These are phyloP conservation scores for Globisporangium nunn DNA, from an alignment of 352 stramenopile species.

Conservation along the genomic window DNA sequence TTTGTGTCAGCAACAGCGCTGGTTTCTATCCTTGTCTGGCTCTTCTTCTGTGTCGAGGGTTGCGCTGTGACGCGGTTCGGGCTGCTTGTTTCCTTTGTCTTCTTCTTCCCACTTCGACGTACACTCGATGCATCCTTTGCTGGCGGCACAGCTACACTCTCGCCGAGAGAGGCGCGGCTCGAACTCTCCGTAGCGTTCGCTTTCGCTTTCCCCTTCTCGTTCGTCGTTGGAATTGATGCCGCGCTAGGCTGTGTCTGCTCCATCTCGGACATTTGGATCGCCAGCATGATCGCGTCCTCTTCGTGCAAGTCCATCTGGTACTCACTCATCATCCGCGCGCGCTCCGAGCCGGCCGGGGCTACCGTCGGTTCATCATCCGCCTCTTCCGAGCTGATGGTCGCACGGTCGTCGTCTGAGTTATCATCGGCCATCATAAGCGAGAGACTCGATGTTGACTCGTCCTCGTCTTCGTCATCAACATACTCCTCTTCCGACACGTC, in stretches of 20 bases:
- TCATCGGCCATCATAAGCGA: slow-evolving; percentile 42
- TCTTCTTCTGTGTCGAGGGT: slow-evolving; percentile 4
- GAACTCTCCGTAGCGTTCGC: neutral
- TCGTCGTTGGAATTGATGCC: neutral
- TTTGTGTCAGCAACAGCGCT: neutral
- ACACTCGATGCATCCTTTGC: neutral
- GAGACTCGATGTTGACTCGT: slow-evolving; percentile 18
- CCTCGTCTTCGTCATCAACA: slow-evolving; percentile 27
- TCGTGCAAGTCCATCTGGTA: slow-evolving; percentile 39
- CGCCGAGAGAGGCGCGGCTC: neutral
- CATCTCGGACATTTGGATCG: slow-evolving; percentile 41
- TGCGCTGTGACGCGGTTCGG: neutral
- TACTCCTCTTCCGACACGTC: slow-evolving; percentile 28
- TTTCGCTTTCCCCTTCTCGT: neutral
- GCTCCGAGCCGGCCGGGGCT: slow-evolving; percentile 21
- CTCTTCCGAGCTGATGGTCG: slow-evolving; percentile 32
- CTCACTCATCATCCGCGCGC: slow-evolving; percentile 24
- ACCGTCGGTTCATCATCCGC: slow-evolving; percentile 17
- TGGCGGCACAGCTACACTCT: neutral
- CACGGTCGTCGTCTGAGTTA: slow-evolving; percentile 55
- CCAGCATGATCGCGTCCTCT: slow-evolving; percentile 32
- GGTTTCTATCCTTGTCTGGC: neutral
- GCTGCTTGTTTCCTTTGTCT: neutral
- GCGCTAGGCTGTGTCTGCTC: slow-evolving; percentile 12
- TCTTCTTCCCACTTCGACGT: neutral